These are phyloP conservation scores for Centaurea solstitialis DNA, from an alignment of 129 eudicot species.

Conservation along the genomic window DNA sequence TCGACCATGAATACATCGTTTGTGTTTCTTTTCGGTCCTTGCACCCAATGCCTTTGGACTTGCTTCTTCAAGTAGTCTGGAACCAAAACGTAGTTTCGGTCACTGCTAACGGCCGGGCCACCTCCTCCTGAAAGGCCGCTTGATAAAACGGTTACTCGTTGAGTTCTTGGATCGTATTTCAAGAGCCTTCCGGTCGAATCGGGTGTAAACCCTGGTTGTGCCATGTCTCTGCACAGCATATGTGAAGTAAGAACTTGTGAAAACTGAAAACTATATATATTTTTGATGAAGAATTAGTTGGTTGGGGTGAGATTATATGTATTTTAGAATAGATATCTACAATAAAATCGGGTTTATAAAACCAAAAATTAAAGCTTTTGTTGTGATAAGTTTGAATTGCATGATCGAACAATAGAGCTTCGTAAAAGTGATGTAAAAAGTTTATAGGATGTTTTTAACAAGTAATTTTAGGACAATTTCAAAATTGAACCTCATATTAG, in stretches of 20 bases:
- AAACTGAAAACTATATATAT: neutral
- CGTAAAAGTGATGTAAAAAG: neutral
- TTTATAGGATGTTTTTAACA: neutral
- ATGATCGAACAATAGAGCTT: too few relatives aligned
- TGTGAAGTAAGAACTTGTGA: neutral
- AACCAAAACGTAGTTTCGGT: constrained; percentile 25
- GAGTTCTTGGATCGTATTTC: constrained; percentile 20
- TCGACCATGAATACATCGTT: constrained; percentile 22
- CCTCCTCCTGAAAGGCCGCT: constrained; percentile 25
- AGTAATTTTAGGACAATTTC: neutral
- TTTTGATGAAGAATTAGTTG: neutral
- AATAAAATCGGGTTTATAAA: too few relatives aligned
- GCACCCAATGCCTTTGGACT: constrained; percentile 27
- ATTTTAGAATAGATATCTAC: too few relatives aligned
- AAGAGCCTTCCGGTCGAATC: constrained; percentile 40
- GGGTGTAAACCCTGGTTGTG: constrained; percentile 19
- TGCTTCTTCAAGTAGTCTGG: constrained; percentile 15
- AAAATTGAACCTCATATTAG: too few relatives aligned
- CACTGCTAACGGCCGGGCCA: constrained; percentile 27
- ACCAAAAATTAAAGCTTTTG: too few relatives aligned
- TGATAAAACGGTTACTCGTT: constrained; percentile 13
- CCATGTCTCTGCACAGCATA: constrained; percentile 16
- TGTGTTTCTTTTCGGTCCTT: constrained; percentile 23
- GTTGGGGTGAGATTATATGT: too few relatives aligned
- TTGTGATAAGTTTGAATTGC: too few relatives aligned